phyloP scores from a whole-genome alignment of 177 flowering plant genomes.

The Vitis hybrid region DNA sequence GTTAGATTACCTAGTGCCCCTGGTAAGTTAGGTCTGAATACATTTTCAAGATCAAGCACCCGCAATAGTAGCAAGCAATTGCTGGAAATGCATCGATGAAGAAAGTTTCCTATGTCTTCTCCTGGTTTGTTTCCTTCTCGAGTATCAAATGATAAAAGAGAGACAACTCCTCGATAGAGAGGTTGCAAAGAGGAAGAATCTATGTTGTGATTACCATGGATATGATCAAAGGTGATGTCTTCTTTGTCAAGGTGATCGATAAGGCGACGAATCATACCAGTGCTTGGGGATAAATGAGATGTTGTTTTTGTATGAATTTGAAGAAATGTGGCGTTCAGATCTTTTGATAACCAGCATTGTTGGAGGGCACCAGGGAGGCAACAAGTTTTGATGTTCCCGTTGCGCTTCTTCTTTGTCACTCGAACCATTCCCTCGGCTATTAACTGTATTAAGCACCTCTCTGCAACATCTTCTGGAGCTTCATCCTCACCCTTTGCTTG shows the following conservation, averaged over 20 bases:
- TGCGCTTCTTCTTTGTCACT: conserved; percentile 1
- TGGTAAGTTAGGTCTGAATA: conserved; percentile 16
- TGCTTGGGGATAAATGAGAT: too few species aligned
- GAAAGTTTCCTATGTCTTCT: conserved; percentile 9
- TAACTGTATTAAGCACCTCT: background rate
- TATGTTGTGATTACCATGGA: too few species aligned
- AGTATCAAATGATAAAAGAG: conserved; percentile 6
- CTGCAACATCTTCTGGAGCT: background rate
- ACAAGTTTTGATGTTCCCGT: conserved; percentile 2
- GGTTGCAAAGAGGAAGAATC: too few species aligned
- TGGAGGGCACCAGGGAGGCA: background rate
- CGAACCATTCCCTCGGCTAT: background rate
- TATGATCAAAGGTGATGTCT: too few species aligned
- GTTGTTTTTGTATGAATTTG: too few species aligned
- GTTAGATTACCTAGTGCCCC: background rate
- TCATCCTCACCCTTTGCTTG: background rate
- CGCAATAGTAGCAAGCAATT: conserved; percentile 3
- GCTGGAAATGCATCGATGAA: conserved; percentile 2
- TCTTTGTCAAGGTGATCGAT: too few species aligned
- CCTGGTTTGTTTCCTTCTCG: conserved; percentile 15
- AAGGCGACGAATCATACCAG: too few species aligned
- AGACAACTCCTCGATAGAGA: too few species aligned
- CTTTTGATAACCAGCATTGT: too few species aligned
- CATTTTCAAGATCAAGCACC: conserved; percentile 28
- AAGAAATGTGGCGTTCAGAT: too few species aligned